Conservation (phyloP, 345 rosid species). For the Tarenaya hassleriana region DNA sequence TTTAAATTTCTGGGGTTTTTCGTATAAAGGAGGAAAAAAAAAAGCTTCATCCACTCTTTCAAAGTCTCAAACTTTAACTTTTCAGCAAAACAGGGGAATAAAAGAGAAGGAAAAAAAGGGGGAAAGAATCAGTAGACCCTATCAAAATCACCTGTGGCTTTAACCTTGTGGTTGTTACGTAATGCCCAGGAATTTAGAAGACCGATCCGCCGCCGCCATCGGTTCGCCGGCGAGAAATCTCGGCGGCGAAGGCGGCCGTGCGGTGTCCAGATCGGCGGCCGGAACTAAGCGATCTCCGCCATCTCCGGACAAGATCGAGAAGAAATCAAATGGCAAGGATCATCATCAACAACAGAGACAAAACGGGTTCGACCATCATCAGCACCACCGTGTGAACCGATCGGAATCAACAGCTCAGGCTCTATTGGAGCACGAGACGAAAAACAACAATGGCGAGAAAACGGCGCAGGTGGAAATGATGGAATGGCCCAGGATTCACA, state of each 20-base stretch:
- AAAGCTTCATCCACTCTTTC: constrained; percentile 17
- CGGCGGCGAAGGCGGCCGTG: constrained; percentile 26
- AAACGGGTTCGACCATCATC: constrained; percentile 32
- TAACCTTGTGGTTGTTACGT: constrained; percentile 11
- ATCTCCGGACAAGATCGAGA: constrained; percentile 41
- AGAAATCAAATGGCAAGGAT: constrained; percentile 30
- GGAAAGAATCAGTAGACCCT: no score
- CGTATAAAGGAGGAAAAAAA: neutral
- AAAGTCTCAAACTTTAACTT: constrained; percentile 13
- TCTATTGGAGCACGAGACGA: constrained; percentile 20
- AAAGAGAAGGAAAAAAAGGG: no score
- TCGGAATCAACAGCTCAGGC: constrained; percentile 32
- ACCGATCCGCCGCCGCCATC: constrained; percentile 38
- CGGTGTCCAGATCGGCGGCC: constrained; percentile 44
- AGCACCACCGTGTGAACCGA: constrained; percentile 26
- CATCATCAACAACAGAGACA: constrained; percentile 34
- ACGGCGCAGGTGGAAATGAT: constrained; percentile 26
- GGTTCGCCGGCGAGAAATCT: constrained; percentile 44
- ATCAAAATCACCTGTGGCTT: constrained; percentile 16
- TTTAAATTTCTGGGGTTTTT: neutral
- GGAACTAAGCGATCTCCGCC: constrained; percentile 44
- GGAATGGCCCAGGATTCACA: constrained; percentile 47
- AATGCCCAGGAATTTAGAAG: constrained; percentile 59
- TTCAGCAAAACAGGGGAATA: neutral
- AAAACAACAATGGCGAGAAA: constrained; percentile 23